A percentile compares a stretch with the other conserved stretches of the same genome.
These are phyloP conservation scores for Begonia masoniana DNA, from an alignment of 306 rosid species.

Conservation along the genomic window DNA sequence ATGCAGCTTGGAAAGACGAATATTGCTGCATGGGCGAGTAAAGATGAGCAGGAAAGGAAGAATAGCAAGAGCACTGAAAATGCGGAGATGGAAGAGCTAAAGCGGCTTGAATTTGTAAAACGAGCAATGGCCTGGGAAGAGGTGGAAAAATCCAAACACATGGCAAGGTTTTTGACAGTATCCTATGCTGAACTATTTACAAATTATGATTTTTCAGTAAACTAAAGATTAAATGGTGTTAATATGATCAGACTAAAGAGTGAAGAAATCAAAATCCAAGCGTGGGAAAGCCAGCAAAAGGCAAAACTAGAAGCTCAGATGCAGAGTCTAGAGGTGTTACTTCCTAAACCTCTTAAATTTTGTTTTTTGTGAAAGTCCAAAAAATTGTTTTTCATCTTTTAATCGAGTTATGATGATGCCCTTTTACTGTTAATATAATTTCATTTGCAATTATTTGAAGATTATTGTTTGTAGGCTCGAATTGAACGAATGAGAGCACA, in stretches of 20 bases:
- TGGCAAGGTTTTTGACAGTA: conserved; percentile 54
- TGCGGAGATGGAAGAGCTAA: conserved; percentile 20
- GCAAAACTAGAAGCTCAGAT: conserved; percentile 74
- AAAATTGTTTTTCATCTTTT: neutral
- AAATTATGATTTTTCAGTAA: neutral
- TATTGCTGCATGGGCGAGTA: conserved; percentile 93
- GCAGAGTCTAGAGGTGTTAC: conserved; percentile 72
- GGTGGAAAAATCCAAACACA: conserved; percentile 72
- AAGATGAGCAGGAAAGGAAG: conserved; percentile 45
- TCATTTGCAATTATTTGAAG: no score
- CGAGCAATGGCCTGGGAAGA: conserved; percentile 89
- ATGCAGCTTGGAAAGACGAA: conserved; percentile 84
- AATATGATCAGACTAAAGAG: conserved; percentile 56
- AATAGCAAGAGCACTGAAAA: conserved; percentile 20
- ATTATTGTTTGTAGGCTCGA: conserved; percentile 33
- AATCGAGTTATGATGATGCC: neutral
- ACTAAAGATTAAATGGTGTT: conserved; percentile 7
- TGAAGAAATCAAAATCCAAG: conserved; percentile 86
- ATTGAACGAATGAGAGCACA: conserved; percentile 79
- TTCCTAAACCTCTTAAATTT: neutral
- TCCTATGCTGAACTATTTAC: neutral
- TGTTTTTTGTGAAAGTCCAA: neutral
- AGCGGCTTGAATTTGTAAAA: conserved; percentile 52
- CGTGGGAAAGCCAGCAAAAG: conserved; percentile 88
- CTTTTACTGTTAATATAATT: no score